A percentile compares a stretch with the other conserved stretches of the same genome.
Conservation (phyloP, 352 stramenopile genomes). For the Pythium dissimile region DNA sequence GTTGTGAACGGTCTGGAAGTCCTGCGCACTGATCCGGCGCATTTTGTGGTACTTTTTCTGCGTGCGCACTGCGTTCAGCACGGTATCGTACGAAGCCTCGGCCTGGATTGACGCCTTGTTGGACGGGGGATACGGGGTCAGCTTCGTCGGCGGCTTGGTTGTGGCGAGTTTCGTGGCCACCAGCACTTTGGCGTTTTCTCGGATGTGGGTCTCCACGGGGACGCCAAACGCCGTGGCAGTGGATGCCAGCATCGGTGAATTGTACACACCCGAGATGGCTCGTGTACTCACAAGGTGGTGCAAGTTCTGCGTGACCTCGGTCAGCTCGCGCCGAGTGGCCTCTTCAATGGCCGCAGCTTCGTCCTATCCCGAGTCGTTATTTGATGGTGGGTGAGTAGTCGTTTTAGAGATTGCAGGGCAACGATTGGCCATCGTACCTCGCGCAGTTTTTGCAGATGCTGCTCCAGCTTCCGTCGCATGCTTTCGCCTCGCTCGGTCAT, state of each 20-base stretch:
- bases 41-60: constrained; percentile 70
- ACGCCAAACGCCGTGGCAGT: constrained; percentile 50
- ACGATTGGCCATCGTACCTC: too few relatives aligned
- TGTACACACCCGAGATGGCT: constrained; percentile 55
- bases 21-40: constrained; percentile 30
- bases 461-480: constrained; percentile 41
- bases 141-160: constrained; percentile 31
- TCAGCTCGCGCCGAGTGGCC: constrained; percentile 39
- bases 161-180: constrained; percentile 31
- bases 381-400: too few relatives aligned
- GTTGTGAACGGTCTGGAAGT: constrained; percentile 54
- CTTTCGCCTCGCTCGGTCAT: constrained; percentile 45
- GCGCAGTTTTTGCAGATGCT: constrained; percentile 42
- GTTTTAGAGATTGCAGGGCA: too few relatives aligned
- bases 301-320: constrained; percentile 52
- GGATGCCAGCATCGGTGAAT: constrained; percentile 36
- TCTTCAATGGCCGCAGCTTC: constrained; percentile 32
- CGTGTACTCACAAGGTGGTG: constrained; percentile 64
- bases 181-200: constrained; percentile 41
- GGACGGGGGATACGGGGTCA: constrained; percentile 49
- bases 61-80: constrained; percentile 40
- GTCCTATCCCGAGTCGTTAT: constrained; percentile 18
- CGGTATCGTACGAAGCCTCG: constrained; percentile 32
- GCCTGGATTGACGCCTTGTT: constrained; percentile 56
- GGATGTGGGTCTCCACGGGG: constrained; percentile 60